Evolutionary conservation across 2,329 filamentous ascomycete genomes (phyloP).

Genomic region (Fusarium devonianum): DNA sequence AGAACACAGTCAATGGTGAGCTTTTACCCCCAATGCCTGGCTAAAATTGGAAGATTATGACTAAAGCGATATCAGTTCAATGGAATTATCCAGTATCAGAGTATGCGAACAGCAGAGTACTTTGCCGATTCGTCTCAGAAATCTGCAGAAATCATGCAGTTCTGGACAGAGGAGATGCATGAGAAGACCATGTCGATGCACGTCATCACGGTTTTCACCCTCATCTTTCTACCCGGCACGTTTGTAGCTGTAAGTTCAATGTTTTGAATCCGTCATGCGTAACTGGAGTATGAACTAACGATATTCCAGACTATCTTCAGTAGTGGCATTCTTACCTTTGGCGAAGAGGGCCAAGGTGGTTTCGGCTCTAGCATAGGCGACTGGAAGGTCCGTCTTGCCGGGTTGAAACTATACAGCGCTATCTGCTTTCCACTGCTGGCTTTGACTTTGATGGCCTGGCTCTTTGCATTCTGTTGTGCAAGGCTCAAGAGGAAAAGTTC

Average conservation of each 20-base stretch:
- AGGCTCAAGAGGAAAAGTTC: background rate
- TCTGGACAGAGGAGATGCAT: conserved; percentile 13
- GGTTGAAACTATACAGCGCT: conserved; percentile 1
- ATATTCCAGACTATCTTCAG: conserved; percentile 2
- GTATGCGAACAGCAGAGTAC: conserved; percentile 3
- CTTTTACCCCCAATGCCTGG: too few species aligned
- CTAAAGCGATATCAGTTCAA: conserved; percentile 3
- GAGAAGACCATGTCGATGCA: conserved; percentile 21
- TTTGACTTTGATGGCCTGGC: conserved; percentile 1
- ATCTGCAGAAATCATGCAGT: conserved; percentile 6
- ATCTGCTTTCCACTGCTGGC: conserved; percentile 7
- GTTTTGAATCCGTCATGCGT: too few species aligned
- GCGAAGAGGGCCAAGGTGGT: background rate
- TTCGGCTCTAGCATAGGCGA: conserved; percentile 8
- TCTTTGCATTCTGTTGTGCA: background rate
- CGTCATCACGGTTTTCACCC: conserved; percentile 47
- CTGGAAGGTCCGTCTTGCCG: conserved; percentile 10
- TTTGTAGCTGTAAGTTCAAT: conserved; percentile 9
- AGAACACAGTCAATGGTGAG: conserved; percentile 6
- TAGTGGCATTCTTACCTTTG: conserved; percentile 11
- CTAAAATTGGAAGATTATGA: background rate
- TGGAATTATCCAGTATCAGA: conserved; percentile 11
- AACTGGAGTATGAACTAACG: background rate
- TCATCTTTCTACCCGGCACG: conserved; percentile 57
- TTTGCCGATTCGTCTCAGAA: conserved; percentile 5